Conservation (phyloP, 2,329 filamentous ascomycete genomes). For the Aspergillus sp. region DNA sequence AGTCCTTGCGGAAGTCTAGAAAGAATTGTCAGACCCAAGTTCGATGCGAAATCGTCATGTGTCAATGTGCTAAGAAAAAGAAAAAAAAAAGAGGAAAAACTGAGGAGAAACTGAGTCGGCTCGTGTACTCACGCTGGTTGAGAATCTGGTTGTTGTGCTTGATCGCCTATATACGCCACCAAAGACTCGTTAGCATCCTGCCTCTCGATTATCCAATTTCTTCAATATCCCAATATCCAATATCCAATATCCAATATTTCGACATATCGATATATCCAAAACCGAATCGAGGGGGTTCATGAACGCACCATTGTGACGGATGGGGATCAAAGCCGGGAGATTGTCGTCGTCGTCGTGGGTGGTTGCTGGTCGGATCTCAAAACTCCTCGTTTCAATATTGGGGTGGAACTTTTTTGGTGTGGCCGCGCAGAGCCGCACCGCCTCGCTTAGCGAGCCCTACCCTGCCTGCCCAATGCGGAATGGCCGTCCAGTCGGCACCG, state of each 20-base stretch:
- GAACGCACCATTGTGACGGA: conserved; percentile 52
- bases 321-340: conserved; percentile 52
- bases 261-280: background rate
- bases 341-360: conserved; percentile 42
- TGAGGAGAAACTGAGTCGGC: too few species aligned
- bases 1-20: conserved; percentile 98
- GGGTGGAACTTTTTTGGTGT: conserved; percentile 45
- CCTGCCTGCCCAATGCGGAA: conserved; percentile 29
- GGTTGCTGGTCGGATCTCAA: conserved; percentile 49
- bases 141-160: conserved; percentile 99
- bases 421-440: conserved; percentile 37
- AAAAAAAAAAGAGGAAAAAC: background rate
- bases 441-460: conserved; percentile 48
- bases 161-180: conserved; percentile 70
- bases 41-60: conserved; percentile 16
- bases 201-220: conserved; percentile 10
- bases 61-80: background rate
- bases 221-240: conserved; percentile 11
- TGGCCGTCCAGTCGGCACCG: conserved; percentile 12
- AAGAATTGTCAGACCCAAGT: conserved; percentile 28
- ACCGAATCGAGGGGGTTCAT: conserved; percentile 17
- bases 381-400: conserved; percentile 37
- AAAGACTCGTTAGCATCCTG: conserved; percentile 19
- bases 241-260: background rate
- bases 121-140: conserved; percentile 77